These are phyloP conservation scores for Mitragyna speciosa DNA, from an alignment of 257 asterid genomes.

Conservation along the genomic window DNA sequence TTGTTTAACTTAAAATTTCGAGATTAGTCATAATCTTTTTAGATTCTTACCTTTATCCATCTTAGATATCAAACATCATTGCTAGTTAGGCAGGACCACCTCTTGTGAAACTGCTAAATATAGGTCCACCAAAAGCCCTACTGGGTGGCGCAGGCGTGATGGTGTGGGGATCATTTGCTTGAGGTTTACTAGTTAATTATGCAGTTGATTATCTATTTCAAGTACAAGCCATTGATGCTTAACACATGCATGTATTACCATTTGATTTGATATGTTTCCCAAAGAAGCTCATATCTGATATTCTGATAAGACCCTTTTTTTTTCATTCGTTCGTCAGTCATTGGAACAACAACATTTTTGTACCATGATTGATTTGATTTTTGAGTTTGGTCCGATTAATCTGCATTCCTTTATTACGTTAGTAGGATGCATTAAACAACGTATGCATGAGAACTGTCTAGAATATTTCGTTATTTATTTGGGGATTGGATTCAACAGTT, in stretches of 20 bases:
- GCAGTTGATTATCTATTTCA: constrained; percentile 20
- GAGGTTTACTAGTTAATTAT: constrained; percentile 19
- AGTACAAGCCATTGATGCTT: constrained; percentile 24
- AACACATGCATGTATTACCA: constrained; percentile 24
- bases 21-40: constrained; percentile 28
- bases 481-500: too few relatives aligned
- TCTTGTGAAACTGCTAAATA: constrained; percentile 7
- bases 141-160: constrained; percentile 38
- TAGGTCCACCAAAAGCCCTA: constrained; percentile 30
- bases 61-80: constrained; percentile 35
- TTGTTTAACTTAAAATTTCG: background rate
- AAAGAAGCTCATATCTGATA: background rate
- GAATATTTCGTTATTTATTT: too few relatives aligned
- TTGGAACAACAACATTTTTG: background rate
- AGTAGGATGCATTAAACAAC: background rate
- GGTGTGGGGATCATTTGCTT: constrained; percentile 29
- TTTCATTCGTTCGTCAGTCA: background rate
- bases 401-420: background rate
- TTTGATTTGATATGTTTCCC: constrained; percentile 2
- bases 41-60: constrained; percentile 27
- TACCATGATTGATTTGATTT: background rate
- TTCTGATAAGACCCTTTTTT: background rate
- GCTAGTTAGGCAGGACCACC: constrained; percentile 36
- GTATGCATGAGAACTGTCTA: background rate
- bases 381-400: background rate